A percentile compares a stretch with the other conserved stretches of the same genome.
These are phyloP conservation scores for Glaciozyma antarctica DNA, from an alignment of 768 basidiomycete genomes.

Conservation along the genomic window DNA sequence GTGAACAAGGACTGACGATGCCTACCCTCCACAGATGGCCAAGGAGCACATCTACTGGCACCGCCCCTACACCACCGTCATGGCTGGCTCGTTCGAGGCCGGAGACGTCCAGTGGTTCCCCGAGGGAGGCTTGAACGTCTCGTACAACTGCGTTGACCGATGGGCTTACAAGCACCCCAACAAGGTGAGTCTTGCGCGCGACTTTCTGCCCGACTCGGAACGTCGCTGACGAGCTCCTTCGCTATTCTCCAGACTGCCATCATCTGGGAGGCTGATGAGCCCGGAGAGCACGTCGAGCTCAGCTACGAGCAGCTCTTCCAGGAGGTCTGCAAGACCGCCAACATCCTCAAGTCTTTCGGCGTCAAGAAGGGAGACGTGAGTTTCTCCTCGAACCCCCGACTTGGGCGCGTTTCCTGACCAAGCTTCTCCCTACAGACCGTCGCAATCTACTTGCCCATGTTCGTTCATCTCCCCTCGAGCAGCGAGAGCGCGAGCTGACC, in stretches of 20 bases:
- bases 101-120: constrained; percentile 96
- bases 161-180: constrained; percentile 87
- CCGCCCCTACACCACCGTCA: constrained; percentile 75
- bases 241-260: constrained; percentile 65
- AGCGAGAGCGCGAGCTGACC: not conserved
- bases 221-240: not conserved
- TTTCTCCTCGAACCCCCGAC: constrained; percentile 12
- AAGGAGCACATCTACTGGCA: constrained; percentile 65
- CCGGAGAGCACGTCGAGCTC: constrained; percentile 64
- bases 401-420: not conserved
- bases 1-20: not conserved
- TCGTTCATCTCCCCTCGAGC: not conserved
- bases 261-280: constrained; percentile 97
- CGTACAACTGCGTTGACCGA: constrained; percentile 96
- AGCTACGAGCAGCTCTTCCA: constrained; percentile 75
- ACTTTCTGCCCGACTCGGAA: not conserved
- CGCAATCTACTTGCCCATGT: constrained; percentile 74
- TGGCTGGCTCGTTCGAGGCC: constrained; percentile 66
- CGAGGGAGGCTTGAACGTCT: constrained; percentile 64
- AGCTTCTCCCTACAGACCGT: constrained; percentile 47
- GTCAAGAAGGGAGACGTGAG: constrained; percentile 80
- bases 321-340: constrained; percentile 80
- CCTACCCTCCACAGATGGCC: constrained; percentile 44
- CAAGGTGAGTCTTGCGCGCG: constrained; percentile 37
- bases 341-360: constrained; percentile 79